Base-by-base conservation (phyloP, 148 eudicot genomes). In the Pharnaceum exiguum region DNA sequence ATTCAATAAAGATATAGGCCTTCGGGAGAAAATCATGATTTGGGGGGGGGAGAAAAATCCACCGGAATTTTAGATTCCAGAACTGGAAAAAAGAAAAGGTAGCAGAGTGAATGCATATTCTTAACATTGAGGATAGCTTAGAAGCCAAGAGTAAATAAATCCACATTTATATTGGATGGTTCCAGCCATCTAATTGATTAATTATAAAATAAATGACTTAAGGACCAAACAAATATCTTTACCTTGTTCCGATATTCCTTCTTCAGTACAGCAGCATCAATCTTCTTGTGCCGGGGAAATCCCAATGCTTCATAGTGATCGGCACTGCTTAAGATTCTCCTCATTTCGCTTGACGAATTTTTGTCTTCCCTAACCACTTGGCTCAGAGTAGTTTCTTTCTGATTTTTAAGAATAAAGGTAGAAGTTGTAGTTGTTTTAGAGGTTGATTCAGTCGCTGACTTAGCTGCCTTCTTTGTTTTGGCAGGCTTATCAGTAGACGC, bases 221-320 rank as follows among this genome's bases (percentile, higher is more conserved):
- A 7, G 10, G 23, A 43, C 46, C 49, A 47, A 30, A 48, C n/a
- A 31, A 62, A 2, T 13, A 40, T 25, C 35, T 44, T 25, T 71
- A 89, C 99, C 83, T 86, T 94, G 66, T 80, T 94, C 42, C 79
- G 80, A 68, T 94, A 94, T 71, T 94, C 99, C 77, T 89, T 94
- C 78, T 82, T 94, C 69, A 94, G 75, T 44, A 82, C 32, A 1
- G 39, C 53, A 48, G 64, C 70, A 64, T 94, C 99, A 62, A 94
- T 75, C 73, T 75, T 94, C 69, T 71, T 78, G 36, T 76, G 83
- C 40, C 93, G 83, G 7, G 77, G 78, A 70, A 94, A 74, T 53
- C 87, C 99, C 59, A 94, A 74, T 19, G 95, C 95, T 75, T 83
- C 95, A 60, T 94, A 94, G 69, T 94, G 99, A 69, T 94, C 71